Base-by-base conservation (phyloP, 306 rosid species). In the Sicyos baderoa region DNA sequence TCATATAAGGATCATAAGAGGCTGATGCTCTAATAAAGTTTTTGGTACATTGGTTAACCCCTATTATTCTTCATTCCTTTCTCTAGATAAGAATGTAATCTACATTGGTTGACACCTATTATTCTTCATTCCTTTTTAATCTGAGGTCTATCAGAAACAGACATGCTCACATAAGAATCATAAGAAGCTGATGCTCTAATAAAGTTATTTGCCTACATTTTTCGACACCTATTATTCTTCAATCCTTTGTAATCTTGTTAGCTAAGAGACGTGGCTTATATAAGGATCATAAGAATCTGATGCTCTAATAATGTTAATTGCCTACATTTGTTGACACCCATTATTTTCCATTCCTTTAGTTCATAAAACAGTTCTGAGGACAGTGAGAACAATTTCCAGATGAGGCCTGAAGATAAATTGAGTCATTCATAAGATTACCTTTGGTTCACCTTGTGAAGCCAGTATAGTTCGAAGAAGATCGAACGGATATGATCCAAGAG, bases 391-490 rank as follows among this genome's bases (percentile, higher is more conserved):
- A 37, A 61, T 17, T 61, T 37, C 15, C 9, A 60, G 25, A 35
- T 2, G 51, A 42, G 52, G 13, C 11, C 23, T 42, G 11, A 18
- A 18, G 29, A 63, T 4, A 37, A 63, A 42, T 18, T 48, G 19
- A 49, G 42, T 25, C 14, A 8, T 25, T 49, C 8, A 27, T 67
- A 22, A 47, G 23, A 25, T 14, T 49, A 92, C 98, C 95, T 93
- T 93, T 19, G 96, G 98, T 79, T 93, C 98, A 23, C 98, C 98
- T 53, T 93, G 98, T 68, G 98, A 93, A 77, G 98, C 97, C 82
- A 93, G 76, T 85, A 93, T 83, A 57, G 98, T 93, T 54, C 97
- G 85, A 48, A 93, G 75, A 77, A 93, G 96, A 88, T 93, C 98
- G 81, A 93, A 89, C 17, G 97, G 98, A 74, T 93, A 93, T 27